phyloP scores from a whole-genome alignment of 257 asterid species.

The Forsythia viridissima region DNA sequence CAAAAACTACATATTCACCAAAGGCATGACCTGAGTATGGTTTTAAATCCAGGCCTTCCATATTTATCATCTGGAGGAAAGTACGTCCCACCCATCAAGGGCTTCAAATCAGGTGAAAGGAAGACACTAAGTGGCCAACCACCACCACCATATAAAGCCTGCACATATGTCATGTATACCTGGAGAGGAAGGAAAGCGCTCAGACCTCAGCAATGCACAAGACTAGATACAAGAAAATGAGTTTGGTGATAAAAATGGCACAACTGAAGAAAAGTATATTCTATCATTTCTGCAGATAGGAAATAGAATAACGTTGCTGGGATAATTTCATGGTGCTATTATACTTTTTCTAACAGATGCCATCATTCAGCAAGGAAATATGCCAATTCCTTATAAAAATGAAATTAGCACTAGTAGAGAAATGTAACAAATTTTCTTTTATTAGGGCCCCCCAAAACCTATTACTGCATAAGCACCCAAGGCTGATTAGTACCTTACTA shows the following conservation, averaged over 20 bases:
- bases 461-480: neutral
- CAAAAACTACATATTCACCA: neutral
- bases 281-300: neutral
- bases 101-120: conserved; percentile 92
- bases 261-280: neutral
- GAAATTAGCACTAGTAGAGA: neutral
- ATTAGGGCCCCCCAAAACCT: neutral
- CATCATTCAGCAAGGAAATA: neutral
- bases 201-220: conserved; percentile 7
- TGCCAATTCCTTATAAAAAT: neutral
- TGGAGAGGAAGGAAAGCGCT: conserved; percentile 24
- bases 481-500: conserved; percentile 4
- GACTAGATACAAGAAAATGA: neutral
- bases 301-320: neutral
- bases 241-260: neutral
- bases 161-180: conserved; percentile 99
- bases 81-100: conserved; percentile 98
- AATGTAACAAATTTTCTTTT: neutral
- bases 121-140: conserved; percentile 96
- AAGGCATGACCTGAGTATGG: conserved; percentile 64
- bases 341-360: neutral
- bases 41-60: conserved; percentile 96
- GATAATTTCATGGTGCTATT: neutral
- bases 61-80: conserved; percentile 91
- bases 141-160: conserved; percentile 91